These are phyloP conservation scores for Clonostachys rhizophaga DNA, from an alignment of 2,329 filamentous ascomycete species.

Conservation along the genomic window DNA sequence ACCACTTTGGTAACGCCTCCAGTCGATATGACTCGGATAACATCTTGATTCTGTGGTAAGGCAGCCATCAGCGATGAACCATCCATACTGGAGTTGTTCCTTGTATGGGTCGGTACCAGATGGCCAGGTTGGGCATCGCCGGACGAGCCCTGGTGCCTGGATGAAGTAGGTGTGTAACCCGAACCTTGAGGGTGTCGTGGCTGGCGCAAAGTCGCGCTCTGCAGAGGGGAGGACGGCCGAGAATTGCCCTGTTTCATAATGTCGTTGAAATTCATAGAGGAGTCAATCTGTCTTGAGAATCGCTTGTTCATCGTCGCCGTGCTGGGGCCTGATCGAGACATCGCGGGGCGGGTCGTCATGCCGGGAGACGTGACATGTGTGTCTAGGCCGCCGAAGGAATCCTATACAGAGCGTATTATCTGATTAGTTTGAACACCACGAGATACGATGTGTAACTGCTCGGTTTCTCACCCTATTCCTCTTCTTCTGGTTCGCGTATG, in stretches of 20 bases:
- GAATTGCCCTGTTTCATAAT: conserved; percentile 38
- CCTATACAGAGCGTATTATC: conserved; percentile 38
- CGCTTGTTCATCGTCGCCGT: conserved; percentile 50
- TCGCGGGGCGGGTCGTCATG: conserved; percentile 47
- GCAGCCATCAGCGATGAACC: conserved; percentile 74
- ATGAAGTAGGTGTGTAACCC: conserved; percentile 39
- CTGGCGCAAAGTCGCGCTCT: conserved; percentile 47
- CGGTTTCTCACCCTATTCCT: conserved; percentile 68
- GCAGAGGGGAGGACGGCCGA: conserved; percentile 13
- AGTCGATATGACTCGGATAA: conserved; percentile 91
- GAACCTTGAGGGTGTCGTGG: conserved; percentile 54
- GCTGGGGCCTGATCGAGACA: conserved; percentile 46
- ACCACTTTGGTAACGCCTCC: conserved; percentile 90
- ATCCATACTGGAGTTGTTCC: conserved; percentile 81
- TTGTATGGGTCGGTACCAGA: conserved; percentile 64
- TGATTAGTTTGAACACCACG: no score
- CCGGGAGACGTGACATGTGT: conserved; percentile 40
- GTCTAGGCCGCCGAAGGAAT: conserved; percentile 80
- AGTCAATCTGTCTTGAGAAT: conserved; percentile 58
- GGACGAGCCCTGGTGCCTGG: conserved; percentile 54
- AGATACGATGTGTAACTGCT: no score
- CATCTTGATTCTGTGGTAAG: conserved; percentile 78
- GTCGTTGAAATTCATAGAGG: conserved; percentile 30
- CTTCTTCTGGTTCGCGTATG: conserved; percentile 74
- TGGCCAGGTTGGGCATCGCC: conserved; percentile 56